Base-by-base conservation (phyloP, 257 asterid genomes). In the Ajuga chamaepitys region DNA sequence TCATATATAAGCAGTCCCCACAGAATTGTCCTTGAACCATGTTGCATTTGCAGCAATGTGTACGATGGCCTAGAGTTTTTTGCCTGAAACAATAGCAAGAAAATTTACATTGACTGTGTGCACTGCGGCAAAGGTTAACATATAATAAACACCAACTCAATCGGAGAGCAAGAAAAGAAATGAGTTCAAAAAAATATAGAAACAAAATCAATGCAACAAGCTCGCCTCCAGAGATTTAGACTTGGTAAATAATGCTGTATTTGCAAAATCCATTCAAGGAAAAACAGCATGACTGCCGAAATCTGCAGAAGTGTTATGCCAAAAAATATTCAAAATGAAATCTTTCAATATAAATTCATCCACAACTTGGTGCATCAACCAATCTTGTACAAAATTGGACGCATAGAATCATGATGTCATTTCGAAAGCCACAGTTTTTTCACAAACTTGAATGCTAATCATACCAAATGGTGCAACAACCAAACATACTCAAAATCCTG, bases 1-100 rank as follows among this genome's bases (percentile, higher is more conserved):
- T 90, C 96, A 90, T 90, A 66, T 76, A 94, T 65, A 94, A 84
- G 83, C 97, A 94, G 76, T 94, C 99, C 59, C 99, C 99, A 76
- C 99, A 94, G 77, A 94, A 94, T 75, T 94, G 97, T 35, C 99
- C 99, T 68, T 88, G 99, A 40, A 86, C 88, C 88, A 86, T 58
- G 71, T 65, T 75, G 81, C 99, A 89, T 55, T 74, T 26, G 82
- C 88, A 41, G 82, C 97, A 94, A 61, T 77, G 85, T 38, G 97
- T 94, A 30, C 92, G 96, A 58, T 76, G 85, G 41, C 99, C 99
- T 51, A 90, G 95, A 9, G 99, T 87, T 78, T 94, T 94, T 80
- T 90, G 97, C 88, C 97, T 94, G 89, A 17, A 56, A 30, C 10
- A 52, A 48, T 11, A 48, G 9, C 3, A 47, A 8, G 55, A 20